phyloP scores from a whole-genome alignment of 768 basidiomycete species.

The Termitomyces bulborhizus region DNA sequence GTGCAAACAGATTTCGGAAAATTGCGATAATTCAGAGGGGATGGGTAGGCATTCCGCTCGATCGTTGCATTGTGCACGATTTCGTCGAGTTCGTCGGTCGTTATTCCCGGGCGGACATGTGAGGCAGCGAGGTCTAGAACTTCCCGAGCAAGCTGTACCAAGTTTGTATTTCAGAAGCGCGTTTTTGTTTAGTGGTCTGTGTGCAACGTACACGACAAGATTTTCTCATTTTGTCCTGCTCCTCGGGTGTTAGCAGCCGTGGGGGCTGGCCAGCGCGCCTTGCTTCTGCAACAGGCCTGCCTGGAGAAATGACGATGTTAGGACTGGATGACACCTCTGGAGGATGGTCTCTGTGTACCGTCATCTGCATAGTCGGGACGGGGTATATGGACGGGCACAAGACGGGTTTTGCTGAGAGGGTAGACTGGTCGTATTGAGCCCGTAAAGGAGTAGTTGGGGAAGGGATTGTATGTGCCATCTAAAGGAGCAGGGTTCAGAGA shows the following conservation, averaged over 20 bases:
- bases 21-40: constrained; percentile 83
- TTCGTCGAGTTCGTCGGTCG: constrained; percentile 92
- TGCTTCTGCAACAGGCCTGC: constrained; percentile 54
- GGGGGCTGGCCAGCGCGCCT: constrained; percentile 55
- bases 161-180: neutral
- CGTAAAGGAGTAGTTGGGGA: constrained; percentile 71
- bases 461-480: constrained; percentile 81
- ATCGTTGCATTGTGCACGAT: constrained; percentile 91
- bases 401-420: constrained; percentile 75
- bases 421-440: constrained; percentile 79
- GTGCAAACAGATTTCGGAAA: constrained; percentile 98
- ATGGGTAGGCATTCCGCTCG: constrained; percentile 89
- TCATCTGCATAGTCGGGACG: constrained; percentile 81
- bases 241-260: constrained; percentile 58
- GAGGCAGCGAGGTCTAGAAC: constrained; percentile 92
- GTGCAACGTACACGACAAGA: constrained; percentile 68
- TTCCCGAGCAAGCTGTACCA: constrained; percentile 72
- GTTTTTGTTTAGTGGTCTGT: neutral
- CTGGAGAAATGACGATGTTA: constrained; percentile 27
- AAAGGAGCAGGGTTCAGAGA: neutral
- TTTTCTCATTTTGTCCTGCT: constrained; percentile 85
- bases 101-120: constrained; percentile 82
- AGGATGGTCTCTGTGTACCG: constrained; percentile 26
- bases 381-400: constrained; percentile 77
- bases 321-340: constrained; percentile 1